Conservation (phyloP, 331 rosid genomes). For the Prunus yedoensis region DNA sequence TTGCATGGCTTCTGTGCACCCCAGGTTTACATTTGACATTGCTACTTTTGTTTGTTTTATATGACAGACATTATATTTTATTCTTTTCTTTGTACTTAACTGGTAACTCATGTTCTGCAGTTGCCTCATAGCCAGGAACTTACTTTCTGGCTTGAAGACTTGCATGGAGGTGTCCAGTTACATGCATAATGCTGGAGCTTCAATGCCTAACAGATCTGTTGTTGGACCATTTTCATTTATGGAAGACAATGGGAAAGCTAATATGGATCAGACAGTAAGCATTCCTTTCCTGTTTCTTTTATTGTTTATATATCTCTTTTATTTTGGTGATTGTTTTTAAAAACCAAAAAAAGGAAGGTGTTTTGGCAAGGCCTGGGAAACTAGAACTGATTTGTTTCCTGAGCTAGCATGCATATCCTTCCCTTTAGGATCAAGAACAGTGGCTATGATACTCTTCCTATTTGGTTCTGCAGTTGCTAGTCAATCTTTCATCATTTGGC, state of each 20-base stretch:
- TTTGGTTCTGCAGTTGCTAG: slow-evolving; percentile 15
- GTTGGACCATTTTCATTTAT: slow-evolving; percentile 47
- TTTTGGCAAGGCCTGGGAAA: background rate
- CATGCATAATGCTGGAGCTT: slow-evolving; percentile 73
- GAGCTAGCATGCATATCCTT: background rate
- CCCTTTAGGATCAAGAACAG: background rate
- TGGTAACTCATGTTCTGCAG: slow-evolving; percentile 51
- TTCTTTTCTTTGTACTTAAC: slow-evolving; percentile 24
- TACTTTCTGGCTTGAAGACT: slow-evolving; percentile 91
- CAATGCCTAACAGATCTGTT: slow-evolving; percentile 45
- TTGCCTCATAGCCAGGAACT: slow-evolving; percentile 95
- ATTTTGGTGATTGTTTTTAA: background rate
- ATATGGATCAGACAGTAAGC: slow-evolving; percentile 59
- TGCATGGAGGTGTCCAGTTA: slow-evolving; percentile 77
- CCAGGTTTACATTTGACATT: background rate
- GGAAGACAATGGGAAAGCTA: slow-evolving; percentile 62
- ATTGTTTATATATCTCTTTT: slow-evolving; percentile 6
- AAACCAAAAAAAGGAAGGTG: background rate
- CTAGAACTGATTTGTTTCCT: background rate
- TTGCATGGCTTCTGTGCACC: no score
- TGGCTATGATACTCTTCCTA: background rate
- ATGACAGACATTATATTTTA: slow-evolving; percentile 2
- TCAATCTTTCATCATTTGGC: slow-evolving; percentile 18
- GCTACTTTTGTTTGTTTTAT: background rate
- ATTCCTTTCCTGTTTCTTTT: slow-evolving; percentile 8